A percentile compares a stretch with the other conserved stretches of the same genome.
Conservation (phyloP, 2,329 filamentous ascomycete genomes). For the Talaromyces pinophilus region DNA sequence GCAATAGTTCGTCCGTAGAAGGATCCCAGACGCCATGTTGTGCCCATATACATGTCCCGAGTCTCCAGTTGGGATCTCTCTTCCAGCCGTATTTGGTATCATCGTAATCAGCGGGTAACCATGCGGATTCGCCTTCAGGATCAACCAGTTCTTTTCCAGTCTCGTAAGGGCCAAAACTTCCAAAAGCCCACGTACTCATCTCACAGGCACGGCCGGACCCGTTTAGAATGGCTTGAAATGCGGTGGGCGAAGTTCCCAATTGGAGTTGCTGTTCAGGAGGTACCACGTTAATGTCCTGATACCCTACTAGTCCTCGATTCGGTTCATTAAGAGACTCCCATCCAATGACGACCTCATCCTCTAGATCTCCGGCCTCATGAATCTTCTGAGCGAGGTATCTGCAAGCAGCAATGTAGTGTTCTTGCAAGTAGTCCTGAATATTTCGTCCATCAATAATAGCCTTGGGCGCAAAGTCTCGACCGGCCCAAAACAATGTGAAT, state of each 20-base stretch:
- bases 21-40: conserved; percentile 96
- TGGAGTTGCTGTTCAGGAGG: conserved; percentile 86
- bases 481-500: conserved; percentile 92
- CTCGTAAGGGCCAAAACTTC: conserved; percentile 87
- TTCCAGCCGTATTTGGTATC: conserved; percentile 89
- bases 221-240: conserved; percentile 89
- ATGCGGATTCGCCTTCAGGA: conserved; percentile 79
- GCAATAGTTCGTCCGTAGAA: conserved; percentile 70
- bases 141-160: conserved; percentile 81
- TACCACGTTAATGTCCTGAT: conserved; percentile 76
- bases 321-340: conserved; percentile 98
- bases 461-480: conserved; percentile 88
- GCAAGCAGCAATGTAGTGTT: conserved; percentile 79
- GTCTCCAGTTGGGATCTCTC: conserved; percentile 80
- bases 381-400: conserved; percentile 80
- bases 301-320: conserved; percentile 81
- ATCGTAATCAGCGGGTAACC: conserved; percentile 80
- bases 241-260: conserved; percentile 88
- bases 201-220: conserved; percentile 91
- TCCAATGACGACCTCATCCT: conserved; percentile 83
- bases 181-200: conserved; percentile 90
- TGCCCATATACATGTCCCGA: conserved; percentile 96
- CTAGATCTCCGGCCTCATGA: conserved; percentile 80
- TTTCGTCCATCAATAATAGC: conserved; percentile 93
- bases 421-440: conserved; percentile 92